Percentiles rank a stretch among this genome's conserved stretches.
Evolutionary conservation across 148 eudicot species (phyloP).

Genomic region (Rhododendron molle): DNA sequence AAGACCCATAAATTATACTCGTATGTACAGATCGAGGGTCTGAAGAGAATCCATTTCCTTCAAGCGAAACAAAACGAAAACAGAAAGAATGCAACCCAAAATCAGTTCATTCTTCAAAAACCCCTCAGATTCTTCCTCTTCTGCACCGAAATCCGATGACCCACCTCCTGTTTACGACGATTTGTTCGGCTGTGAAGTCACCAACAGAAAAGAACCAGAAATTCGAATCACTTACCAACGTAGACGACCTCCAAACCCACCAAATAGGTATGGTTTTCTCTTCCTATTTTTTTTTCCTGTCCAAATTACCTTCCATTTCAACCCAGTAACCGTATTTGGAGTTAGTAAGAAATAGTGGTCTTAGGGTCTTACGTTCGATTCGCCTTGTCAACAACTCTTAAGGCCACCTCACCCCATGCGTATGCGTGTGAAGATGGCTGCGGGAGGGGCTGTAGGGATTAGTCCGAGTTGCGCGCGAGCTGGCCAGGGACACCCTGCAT

Average conservation of each 20-base stretch:
- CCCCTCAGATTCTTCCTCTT: conserved; percentile 17
- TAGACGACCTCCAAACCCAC: conserved; percentile 18
- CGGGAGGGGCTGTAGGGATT: not conserved
- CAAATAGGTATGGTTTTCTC: conserved; percentile 13
- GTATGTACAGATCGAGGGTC: no score
- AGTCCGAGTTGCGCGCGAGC: not conserved
- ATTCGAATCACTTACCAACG: conserved; percentile 60
- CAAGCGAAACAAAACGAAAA: not conserved
- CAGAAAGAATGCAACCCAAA: conserved; percentile 45
- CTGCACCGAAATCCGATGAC: conserved; percentile 19
- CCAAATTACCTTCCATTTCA: not conserved
- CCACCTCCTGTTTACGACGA: conserved; percentile 8
- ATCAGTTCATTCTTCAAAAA: conserved; percentile 59
- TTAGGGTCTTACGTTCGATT: not conserved
- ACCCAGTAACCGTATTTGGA: not conserved
- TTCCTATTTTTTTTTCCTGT: not conserved
- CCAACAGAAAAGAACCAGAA: conserved; percentile 21
- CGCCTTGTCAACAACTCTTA: not conserved
- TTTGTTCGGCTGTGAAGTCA: conserved; percentile 17
- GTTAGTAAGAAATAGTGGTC: not conserved
- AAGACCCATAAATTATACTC: no score
- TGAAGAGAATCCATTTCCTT: no score
- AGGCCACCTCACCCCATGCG: not conserved
- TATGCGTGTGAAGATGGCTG: not conserved
- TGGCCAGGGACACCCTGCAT: not conserved